Evolutionary conservation across 495 filamentous ascomycete species (phyloP), one percentile per base, ranked within the genome.

Genomic region (Daldinia vernicosa): DNA sequence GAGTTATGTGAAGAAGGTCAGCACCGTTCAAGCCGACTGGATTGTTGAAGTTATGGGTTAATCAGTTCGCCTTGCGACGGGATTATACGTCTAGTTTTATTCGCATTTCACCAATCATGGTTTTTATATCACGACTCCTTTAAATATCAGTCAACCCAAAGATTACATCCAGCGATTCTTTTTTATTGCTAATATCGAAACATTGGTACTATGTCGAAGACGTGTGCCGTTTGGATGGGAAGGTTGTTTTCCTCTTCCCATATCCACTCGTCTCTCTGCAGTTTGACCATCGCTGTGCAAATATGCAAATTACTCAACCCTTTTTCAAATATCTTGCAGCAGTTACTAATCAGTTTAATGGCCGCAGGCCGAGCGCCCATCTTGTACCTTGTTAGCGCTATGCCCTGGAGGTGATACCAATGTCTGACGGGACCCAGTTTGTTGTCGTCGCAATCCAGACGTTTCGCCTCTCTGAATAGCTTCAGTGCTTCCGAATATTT

Each of bases 1-100:
- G 76, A 94, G 90, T 72, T 99, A 96, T 81, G 96, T 92, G 14
- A 90, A 93, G 76, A 90, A 91, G 39, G 95, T 98, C 54, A 96
- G 91, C 79, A 89, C 88, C 3, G 89, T 98, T 35, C 91, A 97
- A 82, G 89, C 94, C 74, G 86, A 91, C 69, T 98, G 95, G 96
- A 86, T 98, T 28, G 86, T 86, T 6, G 91, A 94, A 67, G 87
- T 86, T 3, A 75, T 93, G 75, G 86, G 32, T 15, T 74, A 19
- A 52, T 51, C 27, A 8, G 37, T 15, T 14, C 14, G 15, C 37
- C 12, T 15, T 27, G 26, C 26, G 26, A 27, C 26, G 26, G 26
- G 26, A 27, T 27, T 4, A 27, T 27, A 27, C 26, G 26, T 27
- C 26, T 27, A 27, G 26, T 27, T 27, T 27, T 4, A 27, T 27